phyloP scores from a whole-genome alignment of 2,329 filamentous ascomycete species.

The Mariannaea sp. region DNA sequence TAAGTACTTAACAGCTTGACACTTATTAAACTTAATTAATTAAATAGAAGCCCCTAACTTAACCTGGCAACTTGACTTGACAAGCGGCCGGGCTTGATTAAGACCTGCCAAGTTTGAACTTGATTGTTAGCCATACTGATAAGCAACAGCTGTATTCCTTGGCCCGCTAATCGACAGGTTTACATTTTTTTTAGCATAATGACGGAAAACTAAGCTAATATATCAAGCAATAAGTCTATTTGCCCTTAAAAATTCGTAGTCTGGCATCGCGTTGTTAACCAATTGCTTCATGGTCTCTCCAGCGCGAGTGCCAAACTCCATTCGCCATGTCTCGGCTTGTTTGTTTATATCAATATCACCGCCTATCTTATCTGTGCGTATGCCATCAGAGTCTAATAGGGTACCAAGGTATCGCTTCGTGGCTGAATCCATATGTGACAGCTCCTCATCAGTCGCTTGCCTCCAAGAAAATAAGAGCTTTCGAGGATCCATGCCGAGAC shows the following conservation, averaged over 20 bases:
- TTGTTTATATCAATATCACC: conserved; percentile 21
- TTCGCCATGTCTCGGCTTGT: conserved; percentile 25
- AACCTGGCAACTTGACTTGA: too few relatives aligned
- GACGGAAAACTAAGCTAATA: too few relatives aligned
- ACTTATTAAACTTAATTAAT: too few relatives aligned
- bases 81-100: too few relatives aligned
- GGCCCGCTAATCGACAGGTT: too few relatives aligned
- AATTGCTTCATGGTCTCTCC: conserved; percentile 22
- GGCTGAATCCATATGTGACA: conserved; percentile 4
- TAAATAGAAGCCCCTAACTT: too few relatives aligned
- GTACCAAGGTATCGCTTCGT: conserved; percentile 26
- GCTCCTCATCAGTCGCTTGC: neutral
- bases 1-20: too few relatives aligned
- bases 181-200: too few relatives aligned
- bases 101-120: too few relatives aligned
- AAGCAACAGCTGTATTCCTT: too few relatives aligned
- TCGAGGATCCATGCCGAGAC: conserved; percentile 19
- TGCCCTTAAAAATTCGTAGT: conserved; percentile 27
- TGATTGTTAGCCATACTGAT: too few relatives aligned
- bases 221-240: too few relatives aligned
- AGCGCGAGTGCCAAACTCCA: conserved; percentile 23
- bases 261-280: conserved; percentile 23
- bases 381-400: conserved; percentile 20
- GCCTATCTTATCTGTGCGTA: conserved; percentile 22
- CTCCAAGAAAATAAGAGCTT: conserved; percentile 24